Evolutionary conservation across 78 protist species (phyloP).

Genomic region (Isochrysis galbana): DNA sequence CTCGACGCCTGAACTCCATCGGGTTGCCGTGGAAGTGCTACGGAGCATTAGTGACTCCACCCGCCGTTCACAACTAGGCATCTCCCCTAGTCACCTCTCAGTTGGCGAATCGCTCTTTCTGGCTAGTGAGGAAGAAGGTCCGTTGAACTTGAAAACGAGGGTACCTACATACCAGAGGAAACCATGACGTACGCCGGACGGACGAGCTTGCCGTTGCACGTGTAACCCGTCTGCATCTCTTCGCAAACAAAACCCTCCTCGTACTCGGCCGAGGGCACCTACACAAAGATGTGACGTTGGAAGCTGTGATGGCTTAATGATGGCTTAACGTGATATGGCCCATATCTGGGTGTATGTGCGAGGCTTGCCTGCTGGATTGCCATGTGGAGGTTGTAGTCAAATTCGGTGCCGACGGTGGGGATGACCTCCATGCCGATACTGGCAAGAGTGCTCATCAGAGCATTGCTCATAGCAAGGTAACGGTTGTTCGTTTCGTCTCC

Average conservation of each 20-base stretch:
- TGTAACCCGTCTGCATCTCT: not conserved
- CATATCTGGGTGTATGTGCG: too few relatives aligned
- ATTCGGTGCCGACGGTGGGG: not conserved
- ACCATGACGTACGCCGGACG: not conserved
- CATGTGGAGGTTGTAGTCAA: slow-evolving; percentile 18
- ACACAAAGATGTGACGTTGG: too few relatives aligned
- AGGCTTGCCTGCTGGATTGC: not conserved
- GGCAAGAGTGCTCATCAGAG: not conserved
- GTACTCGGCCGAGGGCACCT: not conserved
- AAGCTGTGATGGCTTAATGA: not conserved
- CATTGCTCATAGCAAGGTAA: not conserved
- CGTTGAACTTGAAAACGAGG: too few relatives aligned
- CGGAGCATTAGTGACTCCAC: too few relatives aligned
- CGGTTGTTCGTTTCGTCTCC: not conserved
- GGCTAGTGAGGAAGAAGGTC: too few relatives aligned
- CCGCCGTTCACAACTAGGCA: too few relatives aligned
- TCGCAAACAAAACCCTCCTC: not conserved
- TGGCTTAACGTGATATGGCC: too few relatives aligned
- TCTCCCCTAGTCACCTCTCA: too few relatives aligned
- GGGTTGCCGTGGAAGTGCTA: too few relatives aligned
- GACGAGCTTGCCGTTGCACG: not conserved
- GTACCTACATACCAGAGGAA: not conserved
- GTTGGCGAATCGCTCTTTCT: too few relatives aligned
- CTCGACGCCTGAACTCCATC: too few relatives aligned
- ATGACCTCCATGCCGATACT: not conserved